phyloP scores from a whole-genome alignment of 139 green algal species.

The Penium margaritaceum region DNA sequence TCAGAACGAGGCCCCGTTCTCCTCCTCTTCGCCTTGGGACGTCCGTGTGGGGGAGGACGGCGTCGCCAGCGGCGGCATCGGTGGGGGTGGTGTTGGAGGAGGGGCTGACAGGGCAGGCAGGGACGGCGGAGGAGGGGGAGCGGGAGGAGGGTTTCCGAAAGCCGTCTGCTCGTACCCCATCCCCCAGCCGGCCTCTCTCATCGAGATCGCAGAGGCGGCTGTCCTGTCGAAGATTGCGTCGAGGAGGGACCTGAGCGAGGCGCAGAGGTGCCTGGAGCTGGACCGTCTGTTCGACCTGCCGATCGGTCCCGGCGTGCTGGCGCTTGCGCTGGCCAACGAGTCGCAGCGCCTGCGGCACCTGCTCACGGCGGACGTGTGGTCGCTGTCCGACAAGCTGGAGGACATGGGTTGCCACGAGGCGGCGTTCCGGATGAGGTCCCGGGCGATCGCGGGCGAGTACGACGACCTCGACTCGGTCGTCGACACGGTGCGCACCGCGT shows the following conservation, averaged over 20 bases:
- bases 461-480: too few relatives aligned
- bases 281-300: conserved; percentile 1
- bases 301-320: not conserved
- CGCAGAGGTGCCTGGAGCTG: not conserved
- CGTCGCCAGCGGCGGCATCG: too few relatives aligned
- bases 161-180: too few relatives aligned
- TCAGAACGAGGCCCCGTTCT: too few relatives aligned
- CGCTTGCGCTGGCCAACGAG: conserved; percentile 1
- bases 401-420: not conserved
- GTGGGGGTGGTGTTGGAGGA: too few relatives aligned
- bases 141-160: too few relatives aligned
- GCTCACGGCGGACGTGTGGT: not conserved
- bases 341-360: not conserved
- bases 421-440: not conserved
- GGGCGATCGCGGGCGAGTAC: not conserved
- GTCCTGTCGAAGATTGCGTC: not conserved
- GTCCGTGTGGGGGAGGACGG: too few relatives aligned
- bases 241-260: not conserved
- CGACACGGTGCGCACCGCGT: too few relatives aligned
- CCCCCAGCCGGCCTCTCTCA: too few relatives aligned
- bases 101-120: too few relatives aligned
- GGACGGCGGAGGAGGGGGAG: too few relatives aligned
- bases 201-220: not conserved
- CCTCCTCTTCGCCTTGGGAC: too few relatives aligned
- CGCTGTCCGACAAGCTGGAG: conserved; percentile 1